Evolutionary conservation across 2,329 filamentous ascomycete genomes (phyloP).

Genomic region (Dothideomycetes sp.): DNA sequence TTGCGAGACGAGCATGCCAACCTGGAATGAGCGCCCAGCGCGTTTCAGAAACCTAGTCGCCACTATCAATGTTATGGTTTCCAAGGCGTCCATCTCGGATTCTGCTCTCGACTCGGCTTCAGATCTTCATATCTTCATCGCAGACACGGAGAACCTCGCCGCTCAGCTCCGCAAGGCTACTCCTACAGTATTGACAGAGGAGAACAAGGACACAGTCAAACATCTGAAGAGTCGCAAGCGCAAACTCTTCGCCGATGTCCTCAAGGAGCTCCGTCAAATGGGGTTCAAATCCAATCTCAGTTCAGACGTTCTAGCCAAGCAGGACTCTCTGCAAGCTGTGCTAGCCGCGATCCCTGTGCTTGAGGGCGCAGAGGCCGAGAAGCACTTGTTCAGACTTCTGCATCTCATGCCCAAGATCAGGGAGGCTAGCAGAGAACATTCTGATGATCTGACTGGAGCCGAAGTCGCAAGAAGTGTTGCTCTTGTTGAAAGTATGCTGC

Average conservation of each 20-base stretch:
- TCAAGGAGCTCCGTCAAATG: slow-evolving; percentile 78
- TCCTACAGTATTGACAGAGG: slow-evolving; percentile 67
- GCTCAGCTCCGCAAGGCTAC: slow-evolving; percentile 72
- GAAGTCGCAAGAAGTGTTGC: slow-evolving; percentile 72
- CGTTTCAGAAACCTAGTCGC: slow-evolving; percentile 60
- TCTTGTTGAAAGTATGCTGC: slow-evolving; percentile 75
- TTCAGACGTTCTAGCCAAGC: slow-evolving; percentile 59
- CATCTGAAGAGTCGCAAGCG: slow-evolving; percentile 86
- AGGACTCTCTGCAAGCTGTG: slow-evolving; percentile 59
- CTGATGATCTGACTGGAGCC: slow-evolving; percentile 70
- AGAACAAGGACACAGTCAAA: slow-evolving; percentile 74
- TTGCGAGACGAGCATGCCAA: slow-evolving; percentile 11
- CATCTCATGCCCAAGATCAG: slow-evolving; percentile 62
- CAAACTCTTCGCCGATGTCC: slow-evolving; percentile 77
- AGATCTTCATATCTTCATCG: slow-evolving; percentile 8
- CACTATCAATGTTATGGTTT: slow-evolving; percentile 65
- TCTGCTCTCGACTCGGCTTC: slow-evolving; percentile 45
- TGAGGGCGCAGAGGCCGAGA: slow-evolving; percentile 39
- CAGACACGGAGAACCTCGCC: slow-evolving; percentile 7
- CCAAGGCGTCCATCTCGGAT: slow-evolving; percentile 43
- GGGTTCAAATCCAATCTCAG: slow-evolving; percentile 77
- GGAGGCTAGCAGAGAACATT: slow-evolving; percentile 59
- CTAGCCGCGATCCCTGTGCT: slow-evolving; percentile 44
- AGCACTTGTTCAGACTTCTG: slow-evolving; percentile 69
- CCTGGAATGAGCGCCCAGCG: slow-evolving; percentile 37